Conservation (phyloP, 306 rosid species). For the Cucurbita argyrosperma region DNA sequence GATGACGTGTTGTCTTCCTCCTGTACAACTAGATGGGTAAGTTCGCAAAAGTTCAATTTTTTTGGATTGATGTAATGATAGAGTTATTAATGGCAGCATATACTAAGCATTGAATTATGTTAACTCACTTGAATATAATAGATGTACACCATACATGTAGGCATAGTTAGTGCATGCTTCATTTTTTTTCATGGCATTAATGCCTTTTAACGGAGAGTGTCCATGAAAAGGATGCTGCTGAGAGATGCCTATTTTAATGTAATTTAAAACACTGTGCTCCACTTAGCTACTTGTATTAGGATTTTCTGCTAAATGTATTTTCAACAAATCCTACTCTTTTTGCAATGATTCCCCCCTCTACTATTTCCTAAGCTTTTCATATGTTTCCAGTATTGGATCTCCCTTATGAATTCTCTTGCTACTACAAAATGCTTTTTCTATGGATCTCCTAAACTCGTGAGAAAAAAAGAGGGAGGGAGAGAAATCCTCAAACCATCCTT, state of each 20-base stretch:
- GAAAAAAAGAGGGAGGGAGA: background rate
- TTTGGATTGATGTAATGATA: background rate
- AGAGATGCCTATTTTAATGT: background rate
- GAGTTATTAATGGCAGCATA: background rate
- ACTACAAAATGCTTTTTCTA: background rate
- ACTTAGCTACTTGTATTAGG: background rate
- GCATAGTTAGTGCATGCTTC: background rate
- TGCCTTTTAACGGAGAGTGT: background rate
- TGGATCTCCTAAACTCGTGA: background rate
- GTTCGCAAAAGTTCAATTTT: constrained; percentile 5
- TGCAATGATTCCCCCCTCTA: background rate
- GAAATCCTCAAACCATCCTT: background rate
- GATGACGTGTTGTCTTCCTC: constrained; percentile 93
- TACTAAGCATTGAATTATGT: background rate
- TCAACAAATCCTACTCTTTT: background rate
- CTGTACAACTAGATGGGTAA: constrained; percentile 87
- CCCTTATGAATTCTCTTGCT: background rate
- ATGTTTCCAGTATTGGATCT: background rate
- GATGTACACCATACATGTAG: background rate
- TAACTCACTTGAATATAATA: background rate
- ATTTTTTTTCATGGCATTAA: background rate
- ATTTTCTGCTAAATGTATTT: background rate
- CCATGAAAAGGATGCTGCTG: background rate
- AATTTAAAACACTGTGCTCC: background rate
- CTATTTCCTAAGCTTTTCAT: background rate